These are phyloP conservation scores for Clarkia xantiana DNA, from an alignment of 345 rosid species.

Conservation along the genomic window DNA sequence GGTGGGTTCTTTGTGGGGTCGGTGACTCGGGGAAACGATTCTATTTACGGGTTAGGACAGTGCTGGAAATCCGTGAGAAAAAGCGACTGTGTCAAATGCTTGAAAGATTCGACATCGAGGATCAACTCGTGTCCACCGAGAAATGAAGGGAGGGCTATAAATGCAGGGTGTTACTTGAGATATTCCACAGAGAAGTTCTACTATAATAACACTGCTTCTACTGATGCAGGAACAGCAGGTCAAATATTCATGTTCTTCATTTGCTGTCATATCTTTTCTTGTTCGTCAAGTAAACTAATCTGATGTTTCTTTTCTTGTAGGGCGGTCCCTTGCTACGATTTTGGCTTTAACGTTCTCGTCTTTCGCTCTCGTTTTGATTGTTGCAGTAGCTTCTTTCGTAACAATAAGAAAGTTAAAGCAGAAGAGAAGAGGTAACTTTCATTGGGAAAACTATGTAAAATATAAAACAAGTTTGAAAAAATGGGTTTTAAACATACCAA, in stretches of 20 bases:
- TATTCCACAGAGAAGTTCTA: slow-evolving; percentile 56
- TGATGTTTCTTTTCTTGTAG: slow-evolving; percentile 11
- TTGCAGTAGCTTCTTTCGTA: slow-evolving; percentile 23
- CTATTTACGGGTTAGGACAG: slow-evolving; percentile 81
- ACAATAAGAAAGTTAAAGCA: slow-evolving; percentile 20
- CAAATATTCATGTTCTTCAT: no score
- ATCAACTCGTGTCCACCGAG: slow-evolving; percentile 19
- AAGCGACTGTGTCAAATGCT: slow-evolving; percentile 27
- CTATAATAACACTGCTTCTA: slow-evolving; percentile 28
- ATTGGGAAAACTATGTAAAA: no score
- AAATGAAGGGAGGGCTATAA: slow-evolving; percentile 30
- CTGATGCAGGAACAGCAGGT: slow-evolving; percentile 26
- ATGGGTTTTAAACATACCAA: no score
- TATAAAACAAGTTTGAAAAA: no score
- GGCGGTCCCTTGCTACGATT: slow-evolving; percentile 30
- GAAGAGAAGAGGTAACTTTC: slow-evolving; percentile 43
- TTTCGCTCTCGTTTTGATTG: slow-evolving; percentile 37
- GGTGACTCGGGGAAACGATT: slow-evolving; percentile 30
- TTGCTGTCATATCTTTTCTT: no score
- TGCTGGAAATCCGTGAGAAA: slow-evolving; percentile 37
- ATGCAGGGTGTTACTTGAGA: slow-evolving; percentile 74
- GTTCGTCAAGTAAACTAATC: no score
- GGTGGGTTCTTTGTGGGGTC: slow-evolving; percentile 54
- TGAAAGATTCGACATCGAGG: slow-evolving; percentile 21
- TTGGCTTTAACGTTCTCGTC: slow-evolving; percentile 34